Evolutionary conservation across 2,329 filamentous ascomycete genomes (phyloP).

Genomic region (Talaromyces sp.): DNA sequence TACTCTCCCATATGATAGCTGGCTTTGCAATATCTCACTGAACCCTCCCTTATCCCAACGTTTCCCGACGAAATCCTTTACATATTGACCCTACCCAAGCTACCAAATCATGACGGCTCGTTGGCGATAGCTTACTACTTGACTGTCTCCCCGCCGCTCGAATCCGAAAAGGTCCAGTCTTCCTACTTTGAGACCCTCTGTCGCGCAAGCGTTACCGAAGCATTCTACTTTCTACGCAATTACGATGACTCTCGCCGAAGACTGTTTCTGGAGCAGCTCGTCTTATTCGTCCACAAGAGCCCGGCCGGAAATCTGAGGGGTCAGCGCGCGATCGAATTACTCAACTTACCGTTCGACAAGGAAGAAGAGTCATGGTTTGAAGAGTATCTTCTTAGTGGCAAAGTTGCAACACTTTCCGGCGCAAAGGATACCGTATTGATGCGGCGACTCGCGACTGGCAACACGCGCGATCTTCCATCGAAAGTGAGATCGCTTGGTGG

Average conservation of each 20-base stretch:
- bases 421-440: conserved; percentile 73
- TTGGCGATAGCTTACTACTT: conserved; percentile 77
- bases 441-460: conserved; percentile 67
- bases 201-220: conserved; percentile 65
- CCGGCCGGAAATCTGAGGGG: conserved; percentile 42
- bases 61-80: conserved; percentile 80
- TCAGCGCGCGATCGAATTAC: conserved; percentile 63
- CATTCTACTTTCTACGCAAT: conserved; percentile 68
- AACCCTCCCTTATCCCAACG: conserved; percentile 74
- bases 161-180: conserved; percentile 58
- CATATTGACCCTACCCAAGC: conserved; percentile 59
- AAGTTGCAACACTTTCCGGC: conserved; percentile 61
- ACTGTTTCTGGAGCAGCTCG: conserved; percentile 64
- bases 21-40: conserved; percentile 72
- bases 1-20: conserved; percentile 38
- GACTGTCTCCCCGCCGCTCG: conserved; percentile 69
- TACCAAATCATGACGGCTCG: conserved; percentile 57
- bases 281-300: conserved; percentile 55
- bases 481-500: conserved; percentile 41
- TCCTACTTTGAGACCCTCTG: conserved; percentile 69
- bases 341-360: conserved; percentile 67
- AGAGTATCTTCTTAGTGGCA: conserved; percentile 62
- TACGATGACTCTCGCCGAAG: conserved; percentile 61
- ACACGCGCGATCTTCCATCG: conserved; percentile 32
- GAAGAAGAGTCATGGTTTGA: conserved; percentile 74